Evolutionary conservation across 495 filamentous ascomycete genomes (phyloP).

Genomic region (Neurospora sp.): DNA sequence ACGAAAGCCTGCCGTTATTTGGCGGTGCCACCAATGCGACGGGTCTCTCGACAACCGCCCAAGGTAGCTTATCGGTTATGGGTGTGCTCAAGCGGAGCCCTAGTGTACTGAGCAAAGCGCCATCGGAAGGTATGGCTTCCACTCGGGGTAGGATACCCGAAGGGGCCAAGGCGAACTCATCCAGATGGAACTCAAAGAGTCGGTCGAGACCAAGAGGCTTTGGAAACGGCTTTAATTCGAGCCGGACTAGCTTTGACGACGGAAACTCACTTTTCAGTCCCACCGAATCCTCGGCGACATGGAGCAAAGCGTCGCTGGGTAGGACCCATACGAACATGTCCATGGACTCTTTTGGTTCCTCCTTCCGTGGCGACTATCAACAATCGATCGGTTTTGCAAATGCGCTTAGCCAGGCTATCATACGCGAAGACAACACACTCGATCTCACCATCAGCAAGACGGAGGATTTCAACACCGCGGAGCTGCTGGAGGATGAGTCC

Average conservation of each 20-base stretch:
- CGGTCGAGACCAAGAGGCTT: constrained; percentile 75
- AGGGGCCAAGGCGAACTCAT: constrained; percentile 45
- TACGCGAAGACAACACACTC: constrained; percentile 69
- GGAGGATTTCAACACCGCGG: constrained; percentile 46
- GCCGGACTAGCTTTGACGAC: constrained; percentile 87
- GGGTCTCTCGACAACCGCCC: constrained; percentile 28
- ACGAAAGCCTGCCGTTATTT: constrained; percentile 73
- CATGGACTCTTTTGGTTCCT: constrained; percentile 74
- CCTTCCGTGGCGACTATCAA: constrained; percentile 78
- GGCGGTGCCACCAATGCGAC: constrained; percentile 44
- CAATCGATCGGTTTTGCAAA: constrained; percentile 97
- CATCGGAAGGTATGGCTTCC: constrained; percentile 62
- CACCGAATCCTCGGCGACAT: constrained; percentile 62
- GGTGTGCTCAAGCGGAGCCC: constrained; percentile 71
- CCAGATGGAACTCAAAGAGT: constrained; percentile 74
- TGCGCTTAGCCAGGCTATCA: constrained; percentile 92
- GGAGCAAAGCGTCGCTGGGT: constrained; percentile 89
- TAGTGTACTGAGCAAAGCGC: constrained; percentile 83
- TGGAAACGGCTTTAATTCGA: constrained; percentile 79
- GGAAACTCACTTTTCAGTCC: constrained; percentile 86
- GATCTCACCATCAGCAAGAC: constrained; percentile 41
- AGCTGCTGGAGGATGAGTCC: constrained; percentile 82
- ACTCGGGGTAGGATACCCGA: constrained; percentile 62
- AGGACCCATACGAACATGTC: constrained; percentile 86
- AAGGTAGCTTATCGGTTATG: constrained; percentile 44